Evolutionary conservation across 1,284 basidiomycete species (phyloP), one percentile per base, ranked within the genome.

Genomic region (Ustilago lituana): DNA sequence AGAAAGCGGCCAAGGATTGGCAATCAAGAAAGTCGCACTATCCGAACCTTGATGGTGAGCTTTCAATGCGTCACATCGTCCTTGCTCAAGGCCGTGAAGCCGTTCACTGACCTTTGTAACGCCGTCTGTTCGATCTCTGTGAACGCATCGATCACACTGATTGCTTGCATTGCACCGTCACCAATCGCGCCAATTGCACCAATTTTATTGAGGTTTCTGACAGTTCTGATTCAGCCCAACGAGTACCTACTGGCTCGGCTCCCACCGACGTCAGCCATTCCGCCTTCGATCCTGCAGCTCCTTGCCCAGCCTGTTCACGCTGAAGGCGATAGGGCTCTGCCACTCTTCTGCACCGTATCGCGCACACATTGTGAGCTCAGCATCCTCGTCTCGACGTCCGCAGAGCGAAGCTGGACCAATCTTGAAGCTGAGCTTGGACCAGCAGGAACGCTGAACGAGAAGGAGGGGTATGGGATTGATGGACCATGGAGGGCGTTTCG

Each of bases 301-400:
- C 51, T 69, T 12, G 29, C 41, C 3, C 10, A 40, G 2, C 44
- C 60, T 19, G 17, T 38, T 0, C 12, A 24, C 10, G 15, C 46
- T n/a, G 11, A 47, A 3, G 15, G 8, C n/a, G n/a, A n/a, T n/a
- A n/a, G n/a, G 2, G 37, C 20, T 0, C n/a, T 35, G n/a, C 27
- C 51, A 17, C 39, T 29, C 12, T 69, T 69, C 56, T 69, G 60
- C 41, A 59, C 60, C 15, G 60, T 69, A 40, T 59, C 66, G 19
- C 55, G 56, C 4, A 69, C 66, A 11, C 59, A 69, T 4, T 26
- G 41, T 3, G 66, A 69, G 45, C 59, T 69, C 3, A 69, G 66
- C 48, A 52, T 69, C 27, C 60, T 69, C 17, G 52, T 63, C 38
- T 69, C 66, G 2, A 36, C 52, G 12, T 39, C 50, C 8, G 3